Base-by-base conservation (phyloP, 257 asterid genomes). In the Schizonepeta tenuifolia region DNA sequence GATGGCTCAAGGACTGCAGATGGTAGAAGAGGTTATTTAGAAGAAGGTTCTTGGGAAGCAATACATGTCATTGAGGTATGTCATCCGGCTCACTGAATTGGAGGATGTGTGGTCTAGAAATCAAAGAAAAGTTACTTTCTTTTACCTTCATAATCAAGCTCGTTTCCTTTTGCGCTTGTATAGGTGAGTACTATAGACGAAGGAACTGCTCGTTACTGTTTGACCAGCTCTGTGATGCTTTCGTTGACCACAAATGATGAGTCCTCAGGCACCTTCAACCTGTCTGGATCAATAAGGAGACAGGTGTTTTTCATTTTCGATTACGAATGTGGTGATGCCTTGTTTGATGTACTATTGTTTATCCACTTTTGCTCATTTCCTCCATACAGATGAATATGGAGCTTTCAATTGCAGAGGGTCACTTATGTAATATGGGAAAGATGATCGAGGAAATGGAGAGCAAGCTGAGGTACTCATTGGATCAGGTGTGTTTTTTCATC, bases 11-110 rank as follows among this genome's bases (percentile, higher is more conserved):
- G 79, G 76, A 75, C 90, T 71, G 97, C 85, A 20, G 86, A 90
- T 64, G 98, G 98, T 75, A 88, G 87, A 84, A 88, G 97, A 84
- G 99, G 99, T 54, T 76, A 75, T 86, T 85, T 95, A 63, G 88
- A 92, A 79, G 97, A 95, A 81, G 99, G 99, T 68, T 88, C 97
- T 75, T 95, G 98, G 99, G 99, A 95, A 72, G 99, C 99, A 15
- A 95, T 95, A 72, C 99, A 95, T 82, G 99, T 95, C 71, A 87
- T 95, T 63, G 90, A 95, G 99, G 99, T 88, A 84, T 73, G 61
- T 56, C 72, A 68, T 31, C 79, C 9, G 26, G 14, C 56, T 33
- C 58, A 54, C 44, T 26, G 41, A 38, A 31, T 49, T 43, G 60
- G 7, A 38, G 58, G 54, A 40, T 20, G 24, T 40, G 49, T 11